Conservation (phyloP, 768 basidiomycete species). For the Kockovaella imperatae region DNA sequence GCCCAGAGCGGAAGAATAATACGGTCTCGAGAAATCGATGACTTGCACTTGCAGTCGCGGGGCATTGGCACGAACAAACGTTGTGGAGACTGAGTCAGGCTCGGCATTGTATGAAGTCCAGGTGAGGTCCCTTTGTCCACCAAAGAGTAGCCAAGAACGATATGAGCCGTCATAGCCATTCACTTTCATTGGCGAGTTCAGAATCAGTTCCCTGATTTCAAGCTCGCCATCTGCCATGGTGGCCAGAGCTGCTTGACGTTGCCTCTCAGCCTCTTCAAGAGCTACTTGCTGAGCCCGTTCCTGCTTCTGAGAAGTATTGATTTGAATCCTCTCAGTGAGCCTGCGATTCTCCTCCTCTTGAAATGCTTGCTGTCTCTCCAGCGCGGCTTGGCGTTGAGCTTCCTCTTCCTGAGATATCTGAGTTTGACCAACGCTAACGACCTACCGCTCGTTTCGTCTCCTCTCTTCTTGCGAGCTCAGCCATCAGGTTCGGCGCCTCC, state of each 20-base stretch:
- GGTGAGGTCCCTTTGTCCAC: slow-evolving; percentile 22
- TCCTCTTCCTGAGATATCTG: slow-evolving; percentile 18
- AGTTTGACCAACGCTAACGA: not conserved
- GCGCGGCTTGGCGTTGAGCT: slow-evolving; percentile 17
- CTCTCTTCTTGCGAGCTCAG: slow-evolving; percentile 37
- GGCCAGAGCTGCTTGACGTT: slow-evolving; percentile 18
- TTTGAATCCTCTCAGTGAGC: slow-evolving; percentile 28
- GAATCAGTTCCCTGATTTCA: slow-evolving; percentile 17
- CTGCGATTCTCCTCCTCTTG: slow-evolving; percentile 25
- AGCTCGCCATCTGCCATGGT: slow-evolving; percentile 29
- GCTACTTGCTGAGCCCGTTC: slow-evolving; percentile 17
- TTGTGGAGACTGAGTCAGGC: slow-evolving; percentile 10
- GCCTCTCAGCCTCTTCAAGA: slow-evolving; percentile 17
- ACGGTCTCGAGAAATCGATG: slow-evolving; percentile 33
- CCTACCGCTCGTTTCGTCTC: slow-evolving; percentile 35
- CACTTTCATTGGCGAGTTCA: slow-evolving; percentile 23
- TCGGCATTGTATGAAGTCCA: slow-evolving; percentile 40
- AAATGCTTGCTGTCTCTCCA: slow-evolving; percentile 10
- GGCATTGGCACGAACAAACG: slow-evolving; percentile 19
- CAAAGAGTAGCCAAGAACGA: slow-evolving; percentile 29
- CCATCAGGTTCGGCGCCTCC: slow-evolving; percentile 37
- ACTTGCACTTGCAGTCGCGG: slow-evolving; percentile 27
- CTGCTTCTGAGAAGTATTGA: slow-evolving; percentile 20
- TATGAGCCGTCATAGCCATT: slow-evolving; percentile 27
- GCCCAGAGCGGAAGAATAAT: slow-evolving; percentile 34